phyloP scores from a whole-genome alignment of 23 red algal species.

The Gracilaria caudata region DNA sequence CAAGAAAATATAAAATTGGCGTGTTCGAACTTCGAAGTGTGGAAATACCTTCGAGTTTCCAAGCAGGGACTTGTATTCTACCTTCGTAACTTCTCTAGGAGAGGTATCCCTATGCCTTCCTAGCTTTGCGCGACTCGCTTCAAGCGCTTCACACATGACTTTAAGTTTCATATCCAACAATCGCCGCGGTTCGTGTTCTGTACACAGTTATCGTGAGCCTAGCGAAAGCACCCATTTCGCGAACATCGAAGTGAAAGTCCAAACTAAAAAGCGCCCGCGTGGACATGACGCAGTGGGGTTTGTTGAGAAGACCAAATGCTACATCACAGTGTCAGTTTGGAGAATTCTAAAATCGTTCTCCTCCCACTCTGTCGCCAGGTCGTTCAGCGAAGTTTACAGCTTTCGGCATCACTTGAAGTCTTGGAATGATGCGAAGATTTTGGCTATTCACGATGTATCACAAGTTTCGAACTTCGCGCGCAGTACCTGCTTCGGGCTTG shows the following conservation, averaged over 20 bases:
- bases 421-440: slow-evolving; percentile 17
- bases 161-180: not conserved
- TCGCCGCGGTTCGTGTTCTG: not conserved
- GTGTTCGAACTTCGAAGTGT: too few species aligned
- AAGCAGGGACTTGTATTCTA: too few species aligned
- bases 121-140: too few species aligned
- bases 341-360: not conserved
- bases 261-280: slow-evolving; percentile 6
- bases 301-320: not conserved
- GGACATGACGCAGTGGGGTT: not conserved
- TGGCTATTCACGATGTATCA: slow-evolving; percentile 10
- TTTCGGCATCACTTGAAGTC: slow-evolving; percentile 4
- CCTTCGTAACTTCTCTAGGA: too few species aligned
- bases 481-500: slow-evolving; percentile 8
- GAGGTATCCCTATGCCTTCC: too few species aligned
- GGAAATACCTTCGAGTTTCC: too few species aligned
- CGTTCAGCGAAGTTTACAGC: slow-evolving; percentile 8
- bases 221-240: slow-evolving; percentile 12
- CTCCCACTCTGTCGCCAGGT: not conserved
- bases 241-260: not conserved
- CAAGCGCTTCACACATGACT: not conserved
- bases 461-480: not conserved
- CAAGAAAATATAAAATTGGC: too few species aligned
- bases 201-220: not conserved
- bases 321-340: slow-evolving; percentile 5